These are phyloP conservation scores for Mycotypha africana DNA, from an alignment of 371 early-diverging fungal genomes.

Conservation along the genomic window DNA sequence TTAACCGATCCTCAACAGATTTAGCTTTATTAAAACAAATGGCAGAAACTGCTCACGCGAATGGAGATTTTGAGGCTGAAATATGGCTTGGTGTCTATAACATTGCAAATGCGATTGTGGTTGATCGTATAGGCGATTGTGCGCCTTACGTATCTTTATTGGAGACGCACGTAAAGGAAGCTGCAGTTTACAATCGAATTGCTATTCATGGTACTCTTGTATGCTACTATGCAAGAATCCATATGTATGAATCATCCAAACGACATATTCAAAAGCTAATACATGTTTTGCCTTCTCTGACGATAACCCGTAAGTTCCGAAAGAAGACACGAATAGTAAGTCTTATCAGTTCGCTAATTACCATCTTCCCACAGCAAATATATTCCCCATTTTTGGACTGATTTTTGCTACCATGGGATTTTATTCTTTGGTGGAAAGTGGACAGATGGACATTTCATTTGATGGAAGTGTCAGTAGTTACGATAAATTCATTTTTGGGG, in stretches of 20 bases:
- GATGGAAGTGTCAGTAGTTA: conserved; percentile 19
- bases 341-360: background rate
- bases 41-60: conserved; percentile 42
- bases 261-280: conserved; percentile 23
- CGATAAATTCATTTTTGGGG: conserved; percentile 25
- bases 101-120: conserved; percentile 31
- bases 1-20: conserved; percentile 36
- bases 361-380: conserved; percentile 23
- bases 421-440: conserved; percentile 29
- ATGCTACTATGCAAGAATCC: conserved; percentile 31
- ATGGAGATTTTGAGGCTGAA: conserved; percentile 41
- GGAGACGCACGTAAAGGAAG: conserved; percentile 25
- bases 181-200: conserved; percentile 33
- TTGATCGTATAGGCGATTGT: conserved; percentile 28
- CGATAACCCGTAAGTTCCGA: conserved; percentile 35
- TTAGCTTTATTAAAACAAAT: conserved; percentile 36
- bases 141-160: conserved; percentile 30
- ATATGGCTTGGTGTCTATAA: conserved; percentile 40
- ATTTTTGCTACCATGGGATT: conserved; percentile 40
- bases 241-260: conserved; percentile 19
- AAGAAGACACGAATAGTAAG: too few species aligned
- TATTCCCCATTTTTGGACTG: conserved; percentile 34
- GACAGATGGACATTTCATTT: conserved; percentile 17
- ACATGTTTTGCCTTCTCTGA: conserved; percentile 24
- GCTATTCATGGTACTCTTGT: conserved; percentile 40